Conservation (phyloP, 495 filamentous ascomycete species). For the Geopyxis carbonaria region DNA sequence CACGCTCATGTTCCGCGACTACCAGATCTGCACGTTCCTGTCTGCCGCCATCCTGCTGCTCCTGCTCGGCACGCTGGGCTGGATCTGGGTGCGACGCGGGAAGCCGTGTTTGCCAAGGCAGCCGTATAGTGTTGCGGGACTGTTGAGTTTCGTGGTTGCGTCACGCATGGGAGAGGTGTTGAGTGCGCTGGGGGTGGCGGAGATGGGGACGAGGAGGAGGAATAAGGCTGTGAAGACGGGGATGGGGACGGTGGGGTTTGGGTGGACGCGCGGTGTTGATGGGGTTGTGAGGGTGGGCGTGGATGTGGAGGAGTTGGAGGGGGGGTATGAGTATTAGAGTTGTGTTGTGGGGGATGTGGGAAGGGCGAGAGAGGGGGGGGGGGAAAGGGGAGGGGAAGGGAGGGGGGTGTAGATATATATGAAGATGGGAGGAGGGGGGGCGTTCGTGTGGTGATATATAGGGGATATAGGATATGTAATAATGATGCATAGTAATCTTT, state of each 20-base stretch:
- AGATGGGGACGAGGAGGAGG: not conserved
- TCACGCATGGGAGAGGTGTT: not conserved
- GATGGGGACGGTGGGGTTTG: not conserved
- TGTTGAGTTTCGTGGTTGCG: not conserved
- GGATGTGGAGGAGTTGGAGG: constrained; percentile 3
- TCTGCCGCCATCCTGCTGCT: not conserved
- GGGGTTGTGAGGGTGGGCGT: not conserved
- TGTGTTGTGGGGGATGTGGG: too few relatives aligned
- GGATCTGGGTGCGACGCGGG: not conserved
- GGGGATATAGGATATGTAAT: too few relatives aligned
- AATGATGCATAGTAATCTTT: too few relatives aligned
- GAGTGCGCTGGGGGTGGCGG: not conserved
- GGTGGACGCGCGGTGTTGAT: not conserved
- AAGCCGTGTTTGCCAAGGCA: not conserved
- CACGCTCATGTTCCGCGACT: not conserved
- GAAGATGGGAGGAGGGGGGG: too few relatives aligned
- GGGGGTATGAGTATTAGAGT: constrained; percentile 1
- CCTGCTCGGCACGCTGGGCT: not conserved
- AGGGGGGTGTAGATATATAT: too few relatives aligned
- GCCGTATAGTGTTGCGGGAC: not conserved
- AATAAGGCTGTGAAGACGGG: not conserved
- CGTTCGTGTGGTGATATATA: too few relatives aligned
- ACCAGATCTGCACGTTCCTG: not conserved
- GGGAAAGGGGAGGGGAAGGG: too few relatives aligned
- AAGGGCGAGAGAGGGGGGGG: too few relatives aligned